Conservation (phyloP, 2,329 filamentous ascomycete genomes). For the Orbilia quercus region DNA sequence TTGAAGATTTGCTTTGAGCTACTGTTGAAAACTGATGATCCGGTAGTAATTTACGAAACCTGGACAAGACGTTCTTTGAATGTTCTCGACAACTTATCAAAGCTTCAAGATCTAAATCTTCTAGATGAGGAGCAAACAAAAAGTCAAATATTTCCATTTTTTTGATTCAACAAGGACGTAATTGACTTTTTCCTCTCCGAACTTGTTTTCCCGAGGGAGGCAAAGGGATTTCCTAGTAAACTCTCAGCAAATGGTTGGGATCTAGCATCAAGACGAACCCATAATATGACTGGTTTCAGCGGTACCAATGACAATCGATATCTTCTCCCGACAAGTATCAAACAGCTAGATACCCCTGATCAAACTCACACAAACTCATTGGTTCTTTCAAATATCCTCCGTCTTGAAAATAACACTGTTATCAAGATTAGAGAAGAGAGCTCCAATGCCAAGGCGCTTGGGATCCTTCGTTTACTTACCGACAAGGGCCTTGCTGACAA, state of each 20-base stretch:
- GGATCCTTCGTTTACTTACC: no score
- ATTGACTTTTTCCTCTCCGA: slow-evolving; percentile 74
- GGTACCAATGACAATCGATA: slow-evolving; percentile 74
- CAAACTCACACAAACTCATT: slow-evolving; percentile 75
- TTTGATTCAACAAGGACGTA: slow-evolving; percentile 67
- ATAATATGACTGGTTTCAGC: slow-evolving; percentile 72
- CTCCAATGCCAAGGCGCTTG: slow-evolving; percentile 58
- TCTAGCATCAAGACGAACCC: slow-evolving; percentile 66
- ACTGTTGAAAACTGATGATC: slow-evolving; percentile 68
- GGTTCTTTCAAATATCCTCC: slow-evolving; percentile 66
- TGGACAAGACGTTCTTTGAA: slow-evolving; percentile 64
- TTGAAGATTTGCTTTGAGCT: slow-evolving; percentile 66
- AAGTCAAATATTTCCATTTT: slow-evolving; percentile 67
- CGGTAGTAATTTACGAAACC: slow-evolving; percentile 66
- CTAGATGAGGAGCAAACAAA: slow-evolving; percentile 62
- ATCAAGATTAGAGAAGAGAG: slow-evolving; percentile 59
- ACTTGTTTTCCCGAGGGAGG: slow-evolving; percentile 72
- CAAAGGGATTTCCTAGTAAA: slow-evolving; percentile 73
- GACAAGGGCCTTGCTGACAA: no score
- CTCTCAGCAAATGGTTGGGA: slow-evolving; percentile 76
- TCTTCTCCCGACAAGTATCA: slow-evolving; percentile 70
- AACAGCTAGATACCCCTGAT: slow-evolving; percentile 68
- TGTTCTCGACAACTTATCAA: slow-evolving; percentile 63
- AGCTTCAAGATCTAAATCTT: slow-evolving; percentile 61
- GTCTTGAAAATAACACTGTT: slow-evolving; percentile 25